Conservation (phyloP, 345 rosid species). For the Microthlaspi erraticum region DNA sequence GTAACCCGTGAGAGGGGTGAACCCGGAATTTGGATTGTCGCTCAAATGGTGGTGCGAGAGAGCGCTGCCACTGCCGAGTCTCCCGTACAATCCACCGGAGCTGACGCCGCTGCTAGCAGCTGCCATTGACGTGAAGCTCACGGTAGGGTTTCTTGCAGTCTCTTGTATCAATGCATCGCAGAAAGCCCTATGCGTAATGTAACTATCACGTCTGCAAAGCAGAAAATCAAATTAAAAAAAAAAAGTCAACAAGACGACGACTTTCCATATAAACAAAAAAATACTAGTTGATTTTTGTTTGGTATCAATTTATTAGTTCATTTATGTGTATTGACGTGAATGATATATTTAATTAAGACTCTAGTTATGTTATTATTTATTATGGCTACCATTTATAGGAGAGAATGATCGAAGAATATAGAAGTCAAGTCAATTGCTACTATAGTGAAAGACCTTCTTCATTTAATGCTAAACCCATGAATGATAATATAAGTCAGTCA, state of each 20-base stretch:
- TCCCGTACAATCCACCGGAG: conserved; percentile 47
- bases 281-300: too few species aligned
- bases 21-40: conserved; percentile 31
- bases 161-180: conserved; percentile 89
- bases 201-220: conserved; percentile 78
- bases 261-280: too few species aligned
- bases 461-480: conserved; percentile 55
- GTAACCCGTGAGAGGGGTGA: conserved; percentile 35
- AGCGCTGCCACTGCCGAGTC: conserved; percentile 51
- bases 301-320: conserved; percentile 4
- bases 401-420: conserved; percentile 45
- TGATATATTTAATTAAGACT: conserved; percentile 19
- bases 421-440: conserved; percentile 43
- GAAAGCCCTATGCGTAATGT: conserved; percentile 87
- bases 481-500: conserved; percentile 39
- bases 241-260: not conserved
- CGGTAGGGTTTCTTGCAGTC: conserved; percentile 65
- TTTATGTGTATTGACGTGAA: conserved; percentile 19
- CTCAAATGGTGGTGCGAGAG: conserved; percentile 49
- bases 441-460: conserved; percentile 52
- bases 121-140: conserved; percentile 50
- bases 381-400: conserved; percentile 25
- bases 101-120: conserved; percentile 1
- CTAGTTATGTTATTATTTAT: conserved; percentile 10
- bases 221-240: not conserved